These are phyloP conservation scores for Penicillium sp. DNA, from an alignment of 2,329 filamentous ascomycete genomes.

Conservation along the genomic window DNA sequence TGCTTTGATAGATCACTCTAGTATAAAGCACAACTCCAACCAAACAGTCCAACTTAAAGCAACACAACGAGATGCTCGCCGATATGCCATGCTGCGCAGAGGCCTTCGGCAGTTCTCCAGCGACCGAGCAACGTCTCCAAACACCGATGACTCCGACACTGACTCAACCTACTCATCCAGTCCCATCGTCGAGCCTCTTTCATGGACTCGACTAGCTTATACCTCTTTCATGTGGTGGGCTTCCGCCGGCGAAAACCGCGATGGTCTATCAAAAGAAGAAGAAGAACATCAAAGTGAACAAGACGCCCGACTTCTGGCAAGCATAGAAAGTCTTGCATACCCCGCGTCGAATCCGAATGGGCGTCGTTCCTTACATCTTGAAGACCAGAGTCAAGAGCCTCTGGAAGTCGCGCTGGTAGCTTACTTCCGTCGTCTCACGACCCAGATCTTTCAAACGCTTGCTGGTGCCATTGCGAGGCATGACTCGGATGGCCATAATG, in stretches of 20 bases:
- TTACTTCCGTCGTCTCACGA: slow-evolving; percentile 50
- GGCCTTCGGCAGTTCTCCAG: slow-evolving; percentile 51
- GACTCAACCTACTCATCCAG: slow-evolving; percentile 44
- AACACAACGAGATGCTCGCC: slow-evolving; percentile 83
- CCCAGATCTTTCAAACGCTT: slow-evolving; percentile 46
- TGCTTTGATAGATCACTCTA: slow-evolving; percentile 58
- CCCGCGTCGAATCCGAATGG: slow-evolving; percentile 23
- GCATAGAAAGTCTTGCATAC: slow-evolving; percentile 34
- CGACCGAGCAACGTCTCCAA: slow-evolving; percentile 21
- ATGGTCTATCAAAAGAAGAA: slow-evolving; percentile 54
- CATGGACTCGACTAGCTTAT: slow-evolving; percentile 61
- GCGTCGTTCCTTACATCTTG: slow-evolving; percentile 27
- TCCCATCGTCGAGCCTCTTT: slow-evolving; percentile 54
- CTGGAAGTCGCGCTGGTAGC: slow-evolving; percentile 49
- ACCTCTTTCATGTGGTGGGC: slow-evolving; percentile 67
- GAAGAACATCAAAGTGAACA: slow-evolving; percentile 47
- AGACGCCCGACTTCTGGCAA: slow-evolving; percentile 42
- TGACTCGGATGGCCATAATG: slow-evolving; percentile 31
- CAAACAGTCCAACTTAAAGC: slow-evolving; percentile 61
- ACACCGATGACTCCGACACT: slow-evolving; percentile 34
- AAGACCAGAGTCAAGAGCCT: slow-evolving; percentile 34
- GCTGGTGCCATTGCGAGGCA: slow-evolving; percentile 44
- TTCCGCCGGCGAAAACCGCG: slow-evolving; percentile 60
- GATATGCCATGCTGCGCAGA: slow-evolving; percentile 67
- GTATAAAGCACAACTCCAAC: slow-evolving; percentile 45